Conservation (phyloP, 805 yeast species). For the Schizosaccharomyces lindneri region DNA sequence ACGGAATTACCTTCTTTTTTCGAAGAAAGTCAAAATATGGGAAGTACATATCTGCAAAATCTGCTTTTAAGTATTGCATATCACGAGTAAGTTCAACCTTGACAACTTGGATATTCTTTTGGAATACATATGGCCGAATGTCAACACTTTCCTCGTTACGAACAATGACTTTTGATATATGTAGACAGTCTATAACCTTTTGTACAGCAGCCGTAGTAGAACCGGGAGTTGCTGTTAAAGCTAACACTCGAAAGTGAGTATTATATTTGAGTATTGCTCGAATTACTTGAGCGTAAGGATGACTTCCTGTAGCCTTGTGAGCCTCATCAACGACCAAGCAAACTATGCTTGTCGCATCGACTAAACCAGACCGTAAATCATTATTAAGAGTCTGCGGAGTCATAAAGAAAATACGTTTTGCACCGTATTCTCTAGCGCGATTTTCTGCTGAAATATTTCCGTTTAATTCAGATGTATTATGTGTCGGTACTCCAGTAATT, state of each 20-base stretch:
- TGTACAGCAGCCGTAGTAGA: slow-evolving; percentile 72
- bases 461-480: slow-evolving; percentile 54
- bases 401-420: slow-evolving; percentile 61
- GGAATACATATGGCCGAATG: slow-evolving; percentile 48
- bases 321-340: slow-evolving; percentile 86
- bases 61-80: not conserved
- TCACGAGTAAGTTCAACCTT: not conserved
- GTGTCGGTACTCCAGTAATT: slow-evolving; percentile 56
- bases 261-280: slow-evolving; percentile 35
- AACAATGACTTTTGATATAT: slow-evolving; percentile 55
- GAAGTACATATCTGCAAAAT: not conserved
- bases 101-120: slow-evolving; percentile 4
- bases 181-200: slow-evolving; percentile 46
- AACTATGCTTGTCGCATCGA: slow-evolving; percentile 52
- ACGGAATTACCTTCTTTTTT: not conserved
- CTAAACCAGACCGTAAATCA: slow-evolving; percentile 48
- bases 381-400: slow-evolving; percentile 93
- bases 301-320: slow-evolving; percentile 74
- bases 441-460: slow-evolving; percentile 28
- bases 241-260: slow-evolving; percentile 48
- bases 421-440: slow-evolving; percentile 58
- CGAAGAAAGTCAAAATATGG: not conserved
- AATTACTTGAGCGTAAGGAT: slow-evolving; percentile 66
- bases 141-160: slow-evolving; percentile 71
- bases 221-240: slow-evolving; percentile 91